Conservation (phyloP, 805 yeast species). For the Isabelozyma rhagii region DNA sequence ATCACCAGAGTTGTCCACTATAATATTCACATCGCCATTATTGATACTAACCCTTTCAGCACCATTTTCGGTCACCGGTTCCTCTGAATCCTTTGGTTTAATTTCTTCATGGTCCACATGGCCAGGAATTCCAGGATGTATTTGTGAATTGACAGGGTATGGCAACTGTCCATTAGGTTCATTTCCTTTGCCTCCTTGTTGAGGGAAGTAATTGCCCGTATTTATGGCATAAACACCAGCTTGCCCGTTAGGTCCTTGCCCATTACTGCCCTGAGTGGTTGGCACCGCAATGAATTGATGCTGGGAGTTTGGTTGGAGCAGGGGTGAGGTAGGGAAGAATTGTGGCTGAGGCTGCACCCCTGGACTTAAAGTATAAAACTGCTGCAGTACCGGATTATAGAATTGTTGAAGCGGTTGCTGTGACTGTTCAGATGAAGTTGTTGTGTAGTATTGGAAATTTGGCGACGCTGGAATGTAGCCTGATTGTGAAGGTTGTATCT, state of each 20-base stretch:
- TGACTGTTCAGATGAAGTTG: conserved; percentile 12
- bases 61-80: background rate
- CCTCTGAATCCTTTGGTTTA: conserved; percentile 9
- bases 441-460: conserved; percentile 1
- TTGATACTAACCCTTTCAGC: conserved; percentile 5
- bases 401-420: conserved; percentile 36
- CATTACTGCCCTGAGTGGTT: conserved; percentile 1
- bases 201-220: conserved; percentile 15
- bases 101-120: conserved; percentile 11
- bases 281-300: conserved; percentile 7
- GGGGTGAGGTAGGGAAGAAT: conserved; percentile 35
- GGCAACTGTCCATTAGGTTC: background rate
- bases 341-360: conserved; percentile 35
- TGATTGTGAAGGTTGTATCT: conserved; percentile 1
- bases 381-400: conserved; percentile 44
- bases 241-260: conserved; percentile 2
- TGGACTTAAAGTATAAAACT: conserved; percentile 38
- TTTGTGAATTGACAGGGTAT: conserved; percentile 1
- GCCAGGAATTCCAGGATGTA: background rate
- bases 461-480: conserved; percentile 1
- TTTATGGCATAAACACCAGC: conserved; percentile 8
- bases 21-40: background rate
- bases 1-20: background rate
- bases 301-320: conserved; percentile 23
- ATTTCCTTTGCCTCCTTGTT: background rate